Evolutionary conservation across 352 stramenopile species (phyloP).

Genomic region (Globisporangium echinulatum): DNA sequence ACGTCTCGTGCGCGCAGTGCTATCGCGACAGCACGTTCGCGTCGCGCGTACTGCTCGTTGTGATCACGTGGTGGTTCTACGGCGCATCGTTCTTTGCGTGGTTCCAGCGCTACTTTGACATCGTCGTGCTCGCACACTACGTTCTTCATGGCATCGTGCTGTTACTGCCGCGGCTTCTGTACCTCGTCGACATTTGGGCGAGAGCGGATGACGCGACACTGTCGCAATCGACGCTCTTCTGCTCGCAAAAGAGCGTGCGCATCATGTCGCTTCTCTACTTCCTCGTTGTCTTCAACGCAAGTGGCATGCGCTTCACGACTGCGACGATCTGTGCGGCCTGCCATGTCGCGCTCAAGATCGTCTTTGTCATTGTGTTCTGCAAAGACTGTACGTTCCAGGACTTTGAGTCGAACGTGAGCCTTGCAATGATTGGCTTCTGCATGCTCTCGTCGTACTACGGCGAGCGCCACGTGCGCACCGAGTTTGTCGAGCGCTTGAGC

Average conservation of each 20-base stretch:
- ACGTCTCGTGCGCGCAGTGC: constrained; percentile 23
- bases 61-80: constrained; percentile 38
- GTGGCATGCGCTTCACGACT: constrained; percentile 61
- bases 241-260: constrained; percentile 48
- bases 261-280: constrained; percentile 51
- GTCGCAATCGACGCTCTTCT: constrained; percentile 32
- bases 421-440: constrained; percentile 56
- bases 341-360: constrained; percentile 38
- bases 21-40: constrained; percentile 26
- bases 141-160: constrained; percentile 38
- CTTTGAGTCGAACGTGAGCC: constrained; percentile 40
- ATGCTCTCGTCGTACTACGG: constrained; percentile 63
- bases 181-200: constrained; percentile 23
- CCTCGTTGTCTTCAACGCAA: constrained; percentile 52
- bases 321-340: constrained; percentile 39
- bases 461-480: constrained; percentile 51
- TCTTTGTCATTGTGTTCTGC: constrained; percentile 50
- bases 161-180: constrained; percentile 39
- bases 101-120: constrained; percentile 48
- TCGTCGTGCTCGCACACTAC: constrained; percentile 44
- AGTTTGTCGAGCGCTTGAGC: constrained; percentile 55
- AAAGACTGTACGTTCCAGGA: constrained; percentile 38
- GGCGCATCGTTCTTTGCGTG: constrained; percentile 26
- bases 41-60: constrained; percentile 32
- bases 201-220: background rate